These are phyloP conservation scores for Blumeria graminis DNA, from an alignment of 2,329 filamentous ascomycete species.

Conservation along the genomic window DNA sequence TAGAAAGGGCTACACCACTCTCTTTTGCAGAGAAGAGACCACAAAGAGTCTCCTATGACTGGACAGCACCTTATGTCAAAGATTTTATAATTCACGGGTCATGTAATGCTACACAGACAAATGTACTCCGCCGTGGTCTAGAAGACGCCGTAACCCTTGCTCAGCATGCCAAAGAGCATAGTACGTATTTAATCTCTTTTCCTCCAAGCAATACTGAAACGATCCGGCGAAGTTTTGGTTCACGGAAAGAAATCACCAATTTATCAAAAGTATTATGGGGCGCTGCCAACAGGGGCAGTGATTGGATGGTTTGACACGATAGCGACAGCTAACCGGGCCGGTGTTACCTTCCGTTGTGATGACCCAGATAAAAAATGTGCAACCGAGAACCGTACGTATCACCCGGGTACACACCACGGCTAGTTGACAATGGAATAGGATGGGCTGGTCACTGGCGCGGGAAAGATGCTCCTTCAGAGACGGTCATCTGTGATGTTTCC, in stretches of 20 bases:
- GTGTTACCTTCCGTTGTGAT: conserved; percentile 41
- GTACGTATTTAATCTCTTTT: conserved; percentile 15
- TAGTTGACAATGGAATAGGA: conserved; percentile 16
- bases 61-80: conserved; percentile 3
- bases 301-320: conserved; percentile 39
- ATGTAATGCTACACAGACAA: conserved; percentile 37
- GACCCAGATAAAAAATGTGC: conserved; percentile 40
- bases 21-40: too few relatives aligned
- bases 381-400: neutral
- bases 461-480: conserved; percentile 37
- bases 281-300: conserved; percentile 25
- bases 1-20: too few relatives aligned
- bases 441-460: conserved; percentile 48
- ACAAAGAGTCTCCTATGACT: neutral
- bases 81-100: conserved; percentile 32
- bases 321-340: conserved; percentile 29
- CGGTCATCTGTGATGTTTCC: conserved; percentile 42
- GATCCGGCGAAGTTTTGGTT: neutral
- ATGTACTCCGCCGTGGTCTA: conserved; percentile 30
- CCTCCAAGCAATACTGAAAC: conserved; percentile 17
- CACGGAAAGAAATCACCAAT: conserved; percentile 14
- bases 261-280: conserved; percentile 43
- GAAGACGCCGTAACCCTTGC: conserved; percentile 33
- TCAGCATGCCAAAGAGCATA: conserved; percentile 36
- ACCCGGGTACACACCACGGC: too few relatives aligned